Evolutionary conservation across 2,329 filamentous ascomycete genomes (phyloP).

Genomic region (Hypoxylon sp.): DNA sequence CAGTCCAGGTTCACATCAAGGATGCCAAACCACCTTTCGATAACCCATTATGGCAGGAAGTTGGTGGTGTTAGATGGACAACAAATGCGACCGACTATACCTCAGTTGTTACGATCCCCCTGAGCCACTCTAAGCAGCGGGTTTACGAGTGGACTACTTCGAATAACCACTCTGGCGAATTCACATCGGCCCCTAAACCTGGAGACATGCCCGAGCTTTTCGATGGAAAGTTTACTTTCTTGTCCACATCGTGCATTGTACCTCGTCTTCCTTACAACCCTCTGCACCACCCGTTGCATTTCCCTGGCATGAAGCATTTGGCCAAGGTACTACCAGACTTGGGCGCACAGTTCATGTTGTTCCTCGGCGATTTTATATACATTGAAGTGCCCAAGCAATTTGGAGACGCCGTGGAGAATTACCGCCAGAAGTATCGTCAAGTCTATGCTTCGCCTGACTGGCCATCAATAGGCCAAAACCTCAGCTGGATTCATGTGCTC

Average conservation of each 20-base stretch:
- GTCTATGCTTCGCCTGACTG: slow-evolving; percentile 97
- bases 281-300: slow-evolving; percentile 80
- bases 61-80: slow-evolving; percentile 71
- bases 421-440: slow-evolving; percentile 90
- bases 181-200: slow-evolving; percentile 76
- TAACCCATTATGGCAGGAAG: slow-evolving; percentile 70
- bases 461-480: slow-evolving; percentile 74
- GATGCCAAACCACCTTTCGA: slow-evolving; percentile 61
- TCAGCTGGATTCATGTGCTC: slow-evolving; percentile 98
- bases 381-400: slow-evolving; percentile 86
- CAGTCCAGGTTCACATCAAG: slow-evolving; percentile 69
- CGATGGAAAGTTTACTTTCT: slow-evolving; percentile 82
- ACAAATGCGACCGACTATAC: slow-evolving; percentile 86
- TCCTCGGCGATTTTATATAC: slow-evolving; percentile 89
- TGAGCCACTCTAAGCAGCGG: slow-evolving; percentile 72
- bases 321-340: slow-evolving; percentile 76
- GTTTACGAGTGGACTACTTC: slow-evolving; percentile 86
- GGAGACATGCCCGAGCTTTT: slow-evolving; percentile 69
- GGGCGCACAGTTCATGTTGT: slow-evolving; percentile 80
- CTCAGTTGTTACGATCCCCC: slow-evolving; percentile 69
- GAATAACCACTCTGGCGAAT: slow-evolving; percentile 85
- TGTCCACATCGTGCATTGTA: slow-evolving; percentile 93
- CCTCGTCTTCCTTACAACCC: slow-evolving; percentile 89
- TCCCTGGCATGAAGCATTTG: slow-evolving; percentile 81
- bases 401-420: slow-evolving; percentile 76